Conservation (phyloP, 345 rosid genomes). For the Citrus australasica region DNA sequence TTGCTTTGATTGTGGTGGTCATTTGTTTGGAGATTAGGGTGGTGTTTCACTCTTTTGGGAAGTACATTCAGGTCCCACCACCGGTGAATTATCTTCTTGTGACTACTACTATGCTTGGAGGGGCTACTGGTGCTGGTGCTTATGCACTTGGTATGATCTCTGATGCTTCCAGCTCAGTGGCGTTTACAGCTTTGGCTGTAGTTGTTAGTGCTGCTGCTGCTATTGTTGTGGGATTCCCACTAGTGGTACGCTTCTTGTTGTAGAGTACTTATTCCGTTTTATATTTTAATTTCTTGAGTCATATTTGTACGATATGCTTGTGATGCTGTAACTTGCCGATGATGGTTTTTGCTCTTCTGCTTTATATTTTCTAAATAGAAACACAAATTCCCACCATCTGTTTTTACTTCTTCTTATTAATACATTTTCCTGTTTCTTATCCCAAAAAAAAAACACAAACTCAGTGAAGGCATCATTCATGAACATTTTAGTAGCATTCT, state of each 20-base stretch:
- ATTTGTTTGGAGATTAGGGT: constrained; percentile 92
- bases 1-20: constrained; percentile 81
- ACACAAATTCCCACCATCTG: neutral
- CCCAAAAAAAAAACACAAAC: too few species aligned
- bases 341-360: neutral
- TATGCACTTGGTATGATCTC: constrained; percentile 88
- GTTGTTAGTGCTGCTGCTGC: constrained; percentile 92
- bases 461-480: neutral
- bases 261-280: neutral
- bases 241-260: constrained; percentile 52
- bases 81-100: constrained; percentile 88
- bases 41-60: constrained; percentile 91
- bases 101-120: constrained; percentile 87
- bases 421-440: too few species aligned
- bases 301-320: neutral
- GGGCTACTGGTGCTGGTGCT: constrained; percentile 85
- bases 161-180: constrained; percentile 66
- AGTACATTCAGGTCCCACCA: constrained; percentile 92
- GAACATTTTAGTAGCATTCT: neutral
- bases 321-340: neutral
- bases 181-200: constrained; percentile 78
- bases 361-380: too few species aligned
- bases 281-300: neutral
- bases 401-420: too few species aligned
- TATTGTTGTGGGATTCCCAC: constrained; percentile 87